Conservation (phyloP, 257 asterid genomes). For the Dorcoceras hygrometricum region DNA sequence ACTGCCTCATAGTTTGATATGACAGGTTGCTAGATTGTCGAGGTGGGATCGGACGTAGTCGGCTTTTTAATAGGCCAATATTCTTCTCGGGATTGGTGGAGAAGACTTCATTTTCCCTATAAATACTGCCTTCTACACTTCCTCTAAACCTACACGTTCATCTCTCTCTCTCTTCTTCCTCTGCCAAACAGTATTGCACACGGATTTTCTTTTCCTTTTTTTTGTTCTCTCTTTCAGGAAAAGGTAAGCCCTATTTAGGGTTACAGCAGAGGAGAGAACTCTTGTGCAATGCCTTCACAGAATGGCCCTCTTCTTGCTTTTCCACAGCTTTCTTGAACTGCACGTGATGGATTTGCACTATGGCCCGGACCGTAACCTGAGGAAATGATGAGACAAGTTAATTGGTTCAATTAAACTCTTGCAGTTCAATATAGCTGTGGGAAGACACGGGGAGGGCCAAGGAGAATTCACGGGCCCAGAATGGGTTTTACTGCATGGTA, state of each 20-base stretch:
- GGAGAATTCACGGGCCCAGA: neutral
- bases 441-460: constrained; percentile 29
- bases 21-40: neutral
- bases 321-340: constrained; percentile 75
- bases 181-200: neutral
- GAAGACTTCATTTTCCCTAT: constrained; percentile 30
- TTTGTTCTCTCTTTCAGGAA: neutral
- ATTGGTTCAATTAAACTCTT: neutral
- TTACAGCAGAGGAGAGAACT: constrained; percentile 2
- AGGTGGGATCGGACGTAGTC: constrained; percentile 13
- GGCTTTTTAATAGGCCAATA: constrained; percentile 31
- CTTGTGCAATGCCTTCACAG: neutral
- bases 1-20: neutral
- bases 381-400: neutral
- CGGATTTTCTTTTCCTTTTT: neutral
- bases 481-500: neutral
- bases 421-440: constrained; percentile 66
- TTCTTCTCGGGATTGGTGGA: constrained; percentile 62
- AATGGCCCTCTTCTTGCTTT: constrained; percentile 40
- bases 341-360: constrained; percentile 5
- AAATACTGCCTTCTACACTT: constrained; percentile 30
- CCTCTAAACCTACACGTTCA: constrained; percentile 15
- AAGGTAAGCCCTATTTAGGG: constrained; percentile 35
- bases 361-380: neutral
- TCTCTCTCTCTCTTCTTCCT: neutral